Evolutionary conservation across 2,329 filamentous ascomycete species (phyloP), one percentile per base, ranked within the genome.

Genomic region (Trichoderma endophyticum): DNA sequence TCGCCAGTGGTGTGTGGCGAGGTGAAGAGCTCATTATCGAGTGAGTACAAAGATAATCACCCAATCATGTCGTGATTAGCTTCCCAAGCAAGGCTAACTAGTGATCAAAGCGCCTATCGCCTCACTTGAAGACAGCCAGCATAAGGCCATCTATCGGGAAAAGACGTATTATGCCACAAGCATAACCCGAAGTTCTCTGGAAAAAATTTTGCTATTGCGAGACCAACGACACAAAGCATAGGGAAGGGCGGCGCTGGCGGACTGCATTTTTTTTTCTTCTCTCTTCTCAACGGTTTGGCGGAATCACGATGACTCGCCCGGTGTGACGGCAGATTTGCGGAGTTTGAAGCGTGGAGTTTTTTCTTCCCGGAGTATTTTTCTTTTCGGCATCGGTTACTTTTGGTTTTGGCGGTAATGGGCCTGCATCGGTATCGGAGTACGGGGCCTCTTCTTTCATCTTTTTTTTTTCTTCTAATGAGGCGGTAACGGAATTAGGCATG

Each of bases 1-100:
- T 86, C 61, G 84, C 84, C 7, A 85, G 84, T 76, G 84, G 84
- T 63, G 83, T 85, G 76, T 84, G 83, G 79, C 83, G 81, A 70
- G 82, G 79, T 69, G 80, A 83, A 26, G 83, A 85, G 75, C 78
- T 86, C 71, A 80, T 86, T 59, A 84, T 85, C 69, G 84, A 86
- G 84, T 85, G 77, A 78, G 82, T 79, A 30, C 26, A 28, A 28
- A 30, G 21, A 48, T 26, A 24, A 43, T 68, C 65, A 68, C 54
- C 34, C 39, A 68, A 60, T 32, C 64, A 14, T 57, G 24, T 18
- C 21, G 32, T 67, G 64, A 43, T 70, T 21, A 11, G 39, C 43
- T 36, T 56, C 34, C 9, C 21, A 60, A 34, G 57, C 59, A 28
- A 56, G 34, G 56, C 68, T 73, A 57, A 71, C 54, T 12, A 51